A percentile compares a stretch with the other conserved stretches of the same genome.
phyloP scores from a whole-genome alignment of 768 basidiomycete species.

The Pulveroboletus sp. region DNA sequence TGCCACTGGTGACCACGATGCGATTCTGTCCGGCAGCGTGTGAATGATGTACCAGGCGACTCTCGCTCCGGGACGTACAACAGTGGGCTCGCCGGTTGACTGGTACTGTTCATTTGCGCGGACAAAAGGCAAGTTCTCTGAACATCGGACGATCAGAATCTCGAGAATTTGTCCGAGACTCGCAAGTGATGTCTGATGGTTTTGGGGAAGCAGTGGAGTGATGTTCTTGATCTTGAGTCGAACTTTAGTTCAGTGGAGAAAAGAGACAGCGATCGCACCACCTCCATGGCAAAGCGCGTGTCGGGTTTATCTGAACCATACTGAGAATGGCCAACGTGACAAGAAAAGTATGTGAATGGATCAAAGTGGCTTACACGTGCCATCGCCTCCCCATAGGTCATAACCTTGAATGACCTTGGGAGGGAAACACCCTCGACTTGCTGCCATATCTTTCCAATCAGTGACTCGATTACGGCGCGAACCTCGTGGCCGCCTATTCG shows the following conservation, averaged over 20 bases:
- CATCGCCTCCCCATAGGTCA: conserved; percentile 94
- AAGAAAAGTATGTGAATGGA: conserved; percentile 8
- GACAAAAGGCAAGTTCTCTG: conserved; percentile 24
- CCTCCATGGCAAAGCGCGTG: conserved; percentile 83
- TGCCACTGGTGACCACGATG: conserved; percentile 44
- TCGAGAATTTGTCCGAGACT: conserved; percentile 30
- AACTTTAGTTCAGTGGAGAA: conserved; percentile 9
- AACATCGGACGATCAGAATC: conserved; percentile 30
- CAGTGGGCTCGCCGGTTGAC: conserved; percentile 18
- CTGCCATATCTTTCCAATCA: conserved; percentile 75
- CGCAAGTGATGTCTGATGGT: conserved; percentile 20
- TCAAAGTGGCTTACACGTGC: conserved; percentile 50
- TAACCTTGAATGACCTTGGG: conserved; percentile 62
- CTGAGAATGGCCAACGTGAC: conserved; percentile 36
- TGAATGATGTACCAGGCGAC: conserved; percentile 2
- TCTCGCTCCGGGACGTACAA: conserved; percentile 19
- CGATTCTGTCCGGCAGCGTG: conserved; percentile 39
- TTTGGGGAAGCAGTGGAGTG: conserved; percentile 28
- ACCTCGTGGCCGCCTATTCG: conserved; percentile 84
- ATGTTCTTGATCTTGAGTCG: conserved; percentile 32
- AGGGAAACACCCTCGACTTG: conserved; percentile 60
- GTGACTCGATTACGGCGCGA: conserved; percentile 67
- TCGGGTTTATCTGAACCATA: conserved; percentile 97
- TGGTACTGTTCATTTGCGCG: conserved; percentile 21
- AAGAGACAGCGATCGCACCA: conserved; percentile 31